Base-by-base conservation (phyloP, 495 filamentous ascomycete species). In the Podospora australis region DNA sequence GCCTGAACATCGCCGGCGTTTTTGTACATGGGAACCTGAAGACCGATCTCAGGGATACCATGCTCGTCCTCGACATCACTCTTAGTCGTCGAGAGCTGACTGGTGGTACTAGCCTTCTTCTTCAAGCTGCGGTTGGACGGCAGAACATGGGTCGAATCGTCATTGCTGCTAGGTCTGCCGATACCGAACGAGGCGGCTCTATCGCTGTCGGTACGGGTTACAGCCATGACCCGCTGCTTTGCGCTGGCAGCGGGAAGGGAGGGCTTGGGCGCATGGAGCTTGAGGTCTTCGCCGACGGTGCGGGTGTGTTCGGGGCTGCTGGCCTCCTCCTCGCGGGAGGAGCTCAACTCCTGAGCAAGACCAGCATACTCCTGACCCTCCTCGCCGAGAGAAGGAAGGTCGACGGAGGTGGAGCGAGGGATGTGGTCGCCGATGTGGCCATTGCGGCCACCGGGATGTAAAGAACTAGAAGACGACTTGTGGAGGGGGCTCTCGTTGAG, bases 1-100 rank as follows among this genome's bases (percentile, higher is more conserved):
- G 92, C 92, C 68, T 99, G 92, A 8, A 99, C 94, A 66, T 97
- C 92, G 35, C 92, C 92, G 30, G 90, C 90, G 68, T 94, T 81
- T 28, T 83, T 83, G 59, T 91, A 84, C 89, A 99, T 95, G 26
- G 92, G 94, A 17, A 97, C 90, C 56, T 88, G 78, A 59, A 82
- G 75, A 29, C 90, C 90, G 52, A 95, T 92, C 59, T 91, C 86
- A 9, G 90, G 91, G 52, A 96, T 95, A 10, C 91, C 91, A 51
- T 85, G 80, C 53, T 90, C 87, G 16, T 86, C 82, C 10, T 81
- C 80, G 44, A 71, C 54, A n/a, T 59, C 68, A 24, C 65, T 58
- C 47, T 76, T 72, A n/a, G n/a, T n/a, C 25, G 64, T 57, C 5
- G 73, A 75, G 36, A 72, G 63, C 57, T 84, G 60, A 71, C 81